Base-by-base conservation (phyloP, 352 stramenopile genomes). In the Phytophthora sp. region DNA sequence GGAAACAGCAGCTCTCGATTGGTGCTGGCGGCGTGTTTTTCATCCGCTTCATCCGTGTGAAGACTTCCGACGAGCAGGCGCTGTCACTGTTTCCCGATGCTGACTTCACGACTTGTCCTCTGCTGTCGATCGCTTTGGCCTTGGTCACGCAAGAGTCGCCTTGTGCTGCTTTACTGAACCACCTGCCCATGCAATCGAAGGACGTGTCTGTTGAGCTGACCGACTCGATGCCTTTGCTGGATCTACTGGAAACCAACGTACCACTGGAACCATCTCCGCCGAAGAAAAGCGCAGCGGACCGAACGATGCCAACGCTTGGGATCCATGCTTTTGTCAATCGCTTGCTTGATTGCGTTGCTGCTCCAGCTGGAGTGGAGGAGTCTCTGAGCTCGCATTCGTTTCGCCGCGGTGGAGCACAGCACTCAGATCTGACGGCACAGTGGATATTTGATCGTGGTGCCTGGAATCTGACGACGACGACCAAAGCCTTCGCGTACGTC, bases 1-100 rank as follows among this genome's bases (percentile, higher is more conserved):
- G 15, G n/a, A 77, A 71, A 24, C 52, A 59, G 24, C 54, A 62
- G 17, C 26, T 76, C 7, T 59, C 55, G 0, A 44, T 68, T 34
- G 53, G 62, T 32, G 28, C 37, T 8, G 63, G 31, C 17, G 37
- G 46, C 18, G 39, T n/a, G n/a, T n/a, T n/a, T n/a, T n/a, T n/a
- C n/a, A n/a, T n/a, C n/a, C 66, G 49, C 15, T 72, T 77, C 27
- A 43, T 69, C 11, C 59, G 61, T 7, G 17, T 74, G 35, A 81
- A 78, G 51, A 71, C 65, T 0, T 65, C 49, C 0, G 34, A 77
- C 30, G 54, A 70, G 43, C 54, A 77, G 23, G 52, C 38, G 0
- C n/a, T 82, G 9, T 72, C 61, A 4, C 43, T 81, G 23, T 71
- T 76, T 18, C 64, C 64, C 1, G 59, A 70, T 10, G 26, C 10